These are phyloP conservation scores for Aegle marmelos DNA, from an alignment of 345 rosid genomes.

Conservation along the genomic window DNA sequence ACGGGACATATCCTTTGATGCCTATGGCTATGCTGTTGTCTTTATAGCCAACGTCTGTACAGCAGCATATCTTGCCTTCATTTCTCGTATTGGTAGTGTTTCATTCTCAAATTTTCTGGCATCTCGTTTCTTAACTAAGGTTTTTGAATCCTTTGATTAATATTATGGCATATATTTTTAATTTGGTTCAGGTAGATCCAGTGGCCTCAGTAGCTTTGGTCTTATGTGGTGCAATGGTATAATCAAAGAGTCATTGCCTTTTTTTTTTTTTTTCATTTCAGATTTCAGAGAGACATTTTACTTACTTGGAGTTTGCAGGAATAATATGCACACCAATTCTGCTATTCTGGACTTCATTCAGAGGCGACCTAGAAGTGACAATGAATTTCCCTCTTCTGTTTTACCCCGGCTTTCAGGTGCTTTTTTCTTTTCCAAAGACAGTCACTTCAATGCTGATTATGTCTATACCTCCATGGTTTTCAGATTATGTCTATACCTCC, in stretches of 20 bases:
- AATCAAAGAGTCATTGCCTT: background rate
- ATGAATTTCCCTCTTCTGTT: constrained; percentile 50
- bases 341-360: constrained; percentile 54
- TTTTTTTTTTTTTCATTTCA: background rate
- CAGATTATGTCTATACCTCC: background rate
- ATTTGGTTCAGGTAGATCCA: constrained; percentile 45
- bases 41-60: constrained; percentile 69
- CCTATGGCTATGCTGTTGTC: constrained; percentile 65
- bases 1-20: constrained; percentile 71
- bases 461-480: background rate
- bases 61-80: constrained; percentile 68
- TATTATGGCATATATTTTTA: background rate
- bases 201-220: constrained; percentile 66
- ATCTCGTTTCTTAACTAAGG: background rate
- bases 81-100: constrained; percentile 50
- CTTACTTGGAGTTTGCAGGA: constrained; percentile 30
- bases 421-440: constrained; percentile 6
- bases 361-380: constrained; percentile 51
- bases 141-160: background rate
- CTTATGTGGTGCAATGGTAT: constrained; percentile 76
- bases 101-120: background rate
- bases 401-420: constrained; percentile 60
- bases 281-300: background rate
- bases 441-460: background rate
- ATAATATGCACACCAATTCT: constrained; percentile 48